Base-by-base conservation (phyloP, 129 eudicot genomes). In the Cynara cardunculus region DNA sequence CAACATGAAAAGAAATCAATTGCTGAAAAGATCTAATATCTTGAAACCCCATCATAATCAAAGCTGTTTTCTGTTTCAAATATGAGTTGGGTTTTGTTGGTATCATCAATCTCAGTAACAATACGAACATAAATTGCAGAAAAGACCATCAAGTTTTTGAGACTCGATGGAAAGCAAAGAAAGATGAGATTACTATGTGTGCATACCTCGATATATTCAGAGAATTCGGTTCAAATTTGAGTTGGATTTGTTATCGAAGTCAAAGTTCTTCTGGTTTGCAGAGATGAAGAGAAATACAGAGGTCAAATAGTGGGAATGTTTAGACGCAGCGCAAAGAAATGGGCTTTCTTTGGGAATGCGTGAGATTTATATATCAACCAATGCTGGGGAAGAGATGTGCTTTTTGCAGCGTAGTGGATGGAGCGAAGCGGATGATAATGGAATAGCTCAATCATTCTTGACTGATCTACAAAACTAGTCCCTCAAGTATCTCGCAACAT, bases 351-450 rank as follows among this genome's bases (percentile, higher is more conserved):
- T 69, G 71, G 41, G 80, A 75, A 28, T 85, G 72, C 9, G 56
- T 56, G 44, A 31, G 25, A 44, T 44, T 30, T 7, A 32, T 32
- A 3, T 35, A 69, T 68, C 9, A 79, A 67, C 44, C 32, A 79
- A 59, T 44, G 69, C 37, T 8, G 74, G 69, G 56, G 72, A 73
- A 77, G 80, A 80, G 81, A 83, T 83, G 77, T 76, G 79, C 81
- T 62, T 82, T 80, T 81, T 53, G 86, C 87, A 83, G 87, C 82
- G 8, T 70, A 82, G 82, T 77, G 83, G 82, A 83, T 77, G 81
- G 69, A 74, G 84, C 77, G 82, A 73, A 85, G 83, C 22, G 78
- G 85, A 81, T 84, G 86, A 56, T 66, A 84, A 73, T 67, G 62
- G 79, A 84, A 71, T 76, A 12, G 46, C 9, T 66, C 53, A 78